Evolutionary conservation across 1,139 yeast species (phyloP), one percentile per base, ranked within the genome.

Genomic region (Suhomyces bokatorum): DNA sequence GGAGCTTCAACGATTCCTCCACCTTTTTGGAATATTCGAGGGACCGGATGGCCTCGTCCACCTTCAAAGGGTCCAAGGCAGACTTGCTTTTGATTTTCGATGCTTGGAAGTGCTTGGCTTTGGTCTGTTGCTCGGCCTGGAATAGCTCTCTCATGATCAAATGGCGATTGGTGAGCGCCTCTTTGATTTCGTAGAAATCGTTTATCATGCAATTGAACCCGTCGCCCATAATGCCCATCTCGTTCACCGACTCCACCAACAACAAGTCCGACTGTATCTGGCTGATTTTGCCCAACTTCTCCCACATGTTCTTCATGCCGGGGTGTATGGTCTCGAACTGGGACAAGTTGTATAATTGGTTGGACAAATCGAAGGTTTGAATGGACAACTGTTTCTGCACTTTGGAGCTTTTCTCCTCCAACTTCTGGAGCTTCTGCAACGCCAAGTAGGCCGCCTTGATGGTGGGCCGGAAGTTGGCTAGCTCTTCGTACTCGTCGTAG

Each of bases 131-230:
- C 59, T 91, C 96, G 1, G 97, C 95, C 56, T 81, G 87, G 22
- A 80, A 60, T 42, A 89, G 71, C 54, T 95, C 99, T 45, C 97
- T 76, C 96, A 93, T 93, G 38, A 93, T 69, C 45, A 93, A 72
- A 64, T 95, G 97, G 46, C 99, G 77, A 64, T 91, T 91, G 0
- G 99, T 95, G 46, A 93, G 70, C 0, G 97, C 87, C 64, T 93
- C 99, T 63, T 93, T 95, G 43, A 91, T 87, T 49, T 86, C 85
- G 63, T 86, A 93, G 22, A 93, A 84, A 56, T 91, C 97, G 48
- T 80, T 78, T 6, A 82, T 70, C 31, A 89, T 68, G 57, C 79
- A 71, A 48, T 73, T 80, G 11, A 89, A 63, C 0, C 88, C 88
- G 56, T 91, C 98, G 1, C 89, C 90, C 39, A 91, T 64, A 2